phyloP scores from a whole-genome alignment of 352 stramenopile genomes.

The Globisporangium middletonii region DNA sequence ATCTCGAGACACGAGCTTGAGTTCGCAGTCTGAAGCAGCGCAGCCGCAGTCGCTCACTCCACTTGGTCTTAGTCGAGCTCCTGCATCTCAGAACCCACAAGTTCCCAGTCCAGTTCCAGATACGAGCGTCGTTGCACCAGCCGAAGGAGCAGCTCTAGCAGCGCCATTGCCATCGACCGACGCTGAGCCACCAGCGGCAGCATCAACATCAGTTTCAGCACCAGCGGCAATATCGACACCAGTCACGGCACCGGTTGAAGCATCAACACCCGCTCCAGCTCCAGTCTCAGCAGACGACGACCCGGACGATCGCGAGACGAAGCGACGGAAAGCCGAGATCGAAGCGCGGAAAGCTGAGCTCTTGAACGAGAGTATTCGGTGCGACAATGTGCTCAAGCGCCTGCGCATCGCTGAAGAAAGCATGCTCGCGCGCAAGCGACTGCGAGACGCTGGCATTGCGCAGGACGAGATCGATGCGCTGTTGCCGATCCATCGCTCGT shows the following conservation, averaged over 20 bases:
- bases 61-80: no score
- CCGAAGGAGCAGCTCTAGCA: no score
- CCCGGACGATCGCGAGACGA: background rate
- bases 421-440: constrained; percentile 29
- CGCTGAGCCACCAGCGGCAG: background rate
- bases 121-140: no score
- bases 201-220: background rate
- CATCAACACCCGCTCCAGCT: background rate
- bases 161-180: background rate
- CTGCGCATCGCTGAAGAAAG: constrained; percentile 10
- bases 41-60: no score
- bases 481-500: constrained; percentile 1
- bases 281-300: background rate
- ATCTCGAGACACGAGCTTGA: no score
- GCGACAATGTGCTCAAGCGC: constrained; percentile 12
- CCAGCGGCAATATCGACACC: background rate
- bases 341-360: constrained; percentile 7
- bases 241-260: background rate
- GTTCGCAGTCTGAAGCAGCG: no score
- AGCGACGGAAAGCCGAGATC: constrained; percentile 8
- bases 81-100: no score
- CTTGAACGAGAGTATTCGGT: constrained; percentile 12
- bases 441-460: constrained; percentile 23
- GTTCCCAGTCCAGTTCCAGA: no score
- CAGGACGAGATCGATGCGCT: constrained; percentile 9